Conservation (phyloP, 257 asterid genomes). For the Nyctanthes arbortristis region DNA sequence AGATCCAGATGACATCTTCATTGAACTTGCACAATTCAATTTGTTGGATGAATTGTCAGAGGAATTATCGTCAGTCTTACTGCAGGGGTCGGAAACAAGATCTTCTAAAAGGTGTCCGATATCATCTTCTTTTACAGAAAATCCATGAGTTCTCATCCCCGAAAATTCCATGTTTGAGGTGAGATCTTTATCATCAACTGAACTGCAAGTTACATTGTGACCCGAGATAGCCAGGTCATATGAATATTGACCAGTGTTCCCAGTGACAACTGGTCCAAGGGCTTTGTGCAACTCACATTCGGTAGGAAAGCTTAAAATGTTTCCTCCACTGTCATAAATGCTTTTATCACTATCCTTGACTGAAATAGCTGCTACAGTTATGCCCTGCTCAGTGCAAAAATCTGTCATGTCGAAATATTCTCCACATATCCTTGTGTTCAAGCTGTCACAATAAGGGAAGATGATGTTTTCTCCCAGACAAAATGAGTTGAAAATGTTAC, state of each 20-base stretch:
- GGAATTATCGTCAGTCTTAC: conserved; percentile 36
- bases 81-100: conserved; percentile 35
- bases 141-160: conserved; percentile 36
- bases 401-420: conserved; percentile 35
- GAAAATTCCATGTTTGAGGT: conserved; percentile 26
- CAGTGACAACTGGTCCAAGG: conserved; percentile 37
- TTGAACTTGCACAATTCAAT: conserved; percentile 35
- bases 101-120: conserved; percentile 44
- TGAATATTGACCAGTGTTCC: conserved; percentile 19
- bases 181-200: conserved; percentile 26
- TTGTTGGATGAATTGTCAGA: conserved; percentile 35
- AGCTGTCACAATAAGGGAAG: conserved; percentile 34
- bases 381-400: conserved; percentile 33
- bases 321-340: conserved; percentile 26
- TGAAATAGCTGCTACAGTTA: conserved; percentile 18
- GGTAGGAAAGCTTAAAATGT: conserved; percentile 38
- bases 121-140: conserved; percentile 34
- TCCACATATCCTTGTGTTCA: conserved; percentile 19
- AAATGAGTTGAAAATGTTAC: conserved; percentile 24
- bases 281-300: conserved; percentile 52
- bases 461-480: conserved; percentile 38
- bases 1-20: conserved; percentile 25
- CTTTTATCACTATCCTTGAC: conserved; percentile 30
- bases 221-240: conserved; percentile 28
- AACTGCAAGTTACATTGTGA: conserved; percentile 28